These are phyloP conservation scores for Diaporthe sp. DNA, from an alignment of 2,329 filamentous ascomycete genomes.

Conservation along the genomic window DNA sequence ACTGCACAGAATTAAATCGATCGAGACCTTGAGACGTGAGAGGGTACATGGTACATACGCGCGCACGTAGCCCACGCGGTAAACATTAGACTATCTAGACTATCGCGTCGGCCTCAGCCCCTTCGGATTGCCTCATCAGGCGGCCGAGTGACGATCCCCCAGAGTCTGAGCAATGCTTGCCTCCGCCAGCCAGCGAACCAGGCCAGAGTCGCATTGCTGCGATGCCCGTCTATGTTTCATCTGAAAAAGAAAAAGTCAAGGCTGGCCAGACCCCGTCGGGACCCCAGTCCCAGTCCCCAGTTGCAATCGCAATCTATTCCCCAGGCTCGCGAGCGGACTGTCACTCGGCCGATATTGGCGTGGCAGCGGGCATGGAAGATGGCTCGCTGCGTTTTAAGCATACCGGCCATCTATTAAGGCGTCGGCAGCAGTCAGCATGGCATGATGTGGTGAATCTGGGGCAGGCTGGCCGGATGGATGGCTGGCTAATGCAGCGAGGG, in stretches of 20 bases:
- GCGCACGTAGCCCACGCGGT: neutral
- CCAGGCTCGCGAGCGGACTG: neutral
- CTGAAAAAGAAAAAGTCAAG: conserved; percentile 11
- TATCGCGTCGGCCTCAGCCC: conserved; percentile 15
- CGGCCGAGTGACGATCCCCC: conserved; percentile 14
- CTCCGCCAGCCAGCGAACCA: conserved; percentile 2
- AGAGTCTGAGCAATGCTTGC: conserved; percentile 24
- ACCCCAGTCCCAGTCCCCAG: neutral
- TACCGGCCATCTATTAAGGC: conserved; percentile 26
- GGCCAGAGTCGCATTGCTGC: conserved; percentile 20
- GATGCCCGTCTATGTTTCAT: conserved; percentile 25
- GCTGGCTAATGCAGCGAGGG: conserved; percentile 26
- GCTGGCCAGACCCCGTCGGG: conserved; percentile 6
- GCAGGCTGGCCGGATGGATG: neutral
- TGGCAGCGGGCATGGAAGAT: neutral
- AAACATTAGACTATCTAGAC: neutral
- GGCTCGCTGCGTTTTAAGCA: neutral
- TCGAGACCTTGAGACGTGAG: neutral
- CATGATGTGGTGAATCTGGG: conserved; percentile 6
- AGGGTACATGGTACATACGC: neutral
- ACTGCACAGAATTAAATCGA: neutral
- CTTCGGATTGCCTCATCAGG: conserved; percentile 31
- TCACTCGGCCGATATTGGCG: conserved; percentile 24
- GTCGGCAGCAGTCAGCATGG: conserved; percentile 4
- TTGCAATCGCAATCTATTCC: conserved; percentile 16